Evolutionary conservation across 169 alveolate species (phyloP), one percentile per base, ranked within the genome.

Genomic region (Eimeria maxima): DNA sequence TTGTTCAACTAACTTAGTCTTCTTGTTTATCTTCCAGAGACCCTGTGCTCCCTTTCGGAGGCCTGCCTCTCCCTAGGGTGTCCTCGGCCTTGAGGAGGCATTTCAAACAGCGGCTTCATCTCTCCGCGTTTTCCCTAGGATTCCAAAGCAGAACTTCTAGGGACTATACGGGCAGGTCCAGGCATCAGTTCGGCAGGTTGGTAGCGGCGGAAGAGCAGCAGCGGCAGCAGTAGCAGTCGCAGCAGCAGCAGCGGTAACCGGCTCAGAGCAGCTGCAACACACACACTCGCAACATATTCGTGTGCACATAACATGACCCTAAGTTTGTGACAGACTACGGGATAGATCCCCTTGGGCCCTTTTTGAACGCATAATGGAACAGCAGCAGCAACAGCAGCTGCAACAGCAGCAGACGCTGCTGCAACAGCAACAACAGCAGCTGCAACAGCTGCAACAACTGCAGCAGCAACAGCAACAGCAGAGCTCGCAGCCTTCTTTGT

Each of bases 131-230:
- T 83, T 55, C 91, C 55, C 91, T 47, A 53, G 91, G 73, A 47
- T 83, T 83, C 91, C 91, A 83, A 83, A 83, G 91, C 71, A 53
- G 91, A 83, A 83, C 74, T 83, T 55, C 91, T 29, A 83, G 91
- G 65, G 89, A 45, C 8, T 16, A 47, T 6, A 78, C 29, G 89
- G 65, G 44, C 89, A 45, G 89, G 89, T n/a, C 60, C 67, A n/a
- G 22, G 89, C 55, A 53, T 73, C 53, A 8, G 55, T 14, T 6
- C 20, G 53, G 27, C 50, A 7, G 76, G 38, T 55, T 20, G 91
- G 76, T 74, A 29, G 74, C 71, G 74, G 33, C 76, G 53, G 53
- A 11, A 16, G 76, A 47, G 18, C 55, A 11, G 55, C 71, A n/a
- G 91, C 91, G 55, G 18, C 91, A 10, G 42, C 84, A 18, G 8